Base-by-base conservation (phyloP, 768 basidiomycete genomes). In the Rhodotorula toruloides region DNA sequence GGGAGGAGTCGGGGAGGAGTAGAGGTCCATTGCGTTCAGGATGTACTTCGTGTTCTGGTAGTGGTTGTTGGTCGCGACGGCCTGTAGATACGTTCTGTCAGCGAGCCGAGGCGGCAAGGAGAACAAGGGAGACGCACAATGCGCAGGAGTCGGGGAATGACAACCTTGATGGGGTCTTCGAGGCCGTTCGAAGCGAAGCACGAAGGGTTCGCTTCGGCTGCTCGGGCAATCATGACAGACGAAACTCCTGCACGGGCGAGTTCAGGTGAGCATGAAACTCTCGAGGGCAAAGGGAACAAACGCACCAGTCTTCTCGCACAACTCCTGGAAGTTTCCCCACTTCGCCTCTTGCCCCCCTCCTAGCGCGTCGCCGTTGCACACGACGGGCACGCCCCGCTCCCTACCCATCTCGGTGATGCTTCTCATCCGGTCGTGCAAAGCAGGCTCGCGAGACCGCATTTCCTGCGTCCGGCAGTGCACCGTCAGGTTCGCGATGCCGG, bases 171-270 rank as follows among this genome's bases (percentile, higher is more conserved):
- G 2, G 91, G 78, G 71, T 91, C 88, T 19, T 80, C 75, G 32
- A 90, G 79, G 5, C 88, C 88, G 0, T 76, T 83, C 25, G 3
- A 48, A 36, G 84, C 84, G 80, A 98, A 98, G 72, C 91, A 88
- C 0, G 89, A 86, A 0, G 91, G 90, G 77, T 98, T 99, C 9
- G 87, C 79, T 77, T 99, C 96, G 11, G 93, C 96, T 1, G 87
- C 91, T 10, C 92, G 87, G 29, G 96, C 96, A 46, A 99, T 88
- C 96, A 99, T 99, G 46, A 91, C 86, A 0, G 91, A 92, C 73
- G 89, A 85, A 17, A 90, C 91, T 6, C 86, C 87, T 88, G 58
- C 34, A 9, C 9, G 6, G 9, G 22, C 50, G 58, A 37, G 46
- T 34, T 42, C 46, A 54, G 27, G 43, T 37, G 16, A 40, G n/a